Base-by-base conservation (phyloP, 257 asterid genomes). In the Salvia hispanica region DNA sequence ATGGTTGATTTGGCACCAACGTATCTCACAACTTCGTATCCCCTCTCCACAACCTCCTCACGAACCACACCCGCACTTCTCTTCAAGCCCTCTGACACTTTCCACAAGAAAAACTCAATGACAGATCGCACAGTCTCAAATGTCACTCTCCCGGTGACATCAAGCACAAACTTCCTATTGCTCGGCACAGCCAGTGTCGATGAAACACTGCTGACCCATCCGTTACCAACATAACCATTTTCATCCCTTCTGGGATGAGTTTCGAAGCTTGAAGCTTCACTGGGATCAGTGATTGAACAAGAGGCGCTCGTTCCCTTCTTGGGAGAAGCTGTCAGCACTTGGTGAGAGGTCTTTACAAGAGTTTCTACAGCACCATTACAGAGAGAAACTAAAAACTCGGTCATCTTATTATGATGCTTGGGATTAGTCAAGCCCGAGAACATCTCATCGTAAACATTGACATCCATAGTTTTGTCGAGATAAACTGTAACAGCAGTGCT, bases 281-380 rank as follows among this genome's bases (percentile, higher is more conserved):
- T 73, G 25, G 75, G 77, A 66, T 80, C 83, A 70, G 45, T n/a
- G 44, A 56, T 33, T 11, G 86, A 71, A 72, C 18, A 70, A 52
- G 85, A 76, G 52, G 70, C 67, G 33, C 21, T 44, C 2, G 84
- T 72, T 52, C 42, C 76, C 4, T 59, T 57, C 36, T 12, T 56
- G 34, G 82, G 54, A 6, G 98, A 81, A 66, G 88, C 63, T 50
- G 97, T 83, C 67, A 94, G 59, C 53, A 85, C 96, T 66, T 85
- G 90, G 63, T 94, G 98, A 54, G 98, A 88, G 16, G 99, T 88
- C 86, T 82, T 91, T 8, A 94, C 86, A 13, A 94, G 88, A 62
- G 98, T 91, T 74, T 94, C 93, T 56, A 94, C 87, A 46, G 95
- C 95, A 15, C 96, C 98, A 72, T 91, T 94, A 66, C 96, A 91